Evolutionary conservation across 2,329 filamentous ascomycete genomes (phyloP).

Genomic region (Cladosporium sp.): DNA sequence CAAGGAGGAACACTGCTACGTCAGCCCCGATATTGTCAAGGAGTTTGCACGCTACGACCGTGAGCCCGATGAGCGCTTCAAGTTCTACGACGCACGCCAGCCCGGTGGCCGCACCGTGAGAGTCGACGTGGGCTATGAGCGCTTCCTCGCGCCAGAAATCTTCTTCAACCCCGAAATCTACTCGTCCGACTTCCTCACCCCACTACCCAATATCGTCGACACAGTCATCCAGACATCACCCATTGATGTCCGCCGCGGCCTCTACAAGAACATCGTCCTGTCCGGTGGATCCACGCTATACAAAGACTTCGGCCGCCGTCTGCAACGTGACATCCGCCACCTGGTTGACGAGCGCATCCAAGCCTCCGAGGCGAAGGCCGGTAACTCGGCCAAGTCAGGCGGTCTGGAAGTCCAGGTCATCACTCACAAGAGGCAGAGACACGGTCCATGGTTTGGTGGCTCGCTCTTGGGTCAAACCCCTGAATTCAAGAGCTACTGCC

Average conservation of each 20-base stretch:
- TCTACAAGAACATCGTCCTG: slow-evolving; percentile 99
- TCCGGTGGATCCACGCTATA: slow-evolving; percentile 96
- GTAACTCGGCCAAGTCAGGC: slow-evolving; percentile 81
- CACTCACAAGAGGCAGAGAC: slow-evolving; percentile 93
- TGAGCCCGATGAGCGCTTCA: slow-evolving; percentile 80
- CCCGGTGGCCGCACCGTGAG: slow-evolving; percentile 80
- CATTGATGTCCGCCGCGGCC: slow-evolving; percentile 91
- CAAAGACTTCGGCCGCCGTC: slow-evolving; percentile 93
- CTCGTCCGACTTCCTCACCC: slow-evolving; percentile 96
- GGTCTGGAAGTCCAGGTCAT: slow-evolving; percentile 97
- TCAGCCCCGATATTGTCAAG: slow-evolving; percentile 98
- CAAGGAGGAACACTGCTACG: slow-evolving; percentile 98
- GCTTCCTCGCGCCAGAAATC: slow-evolving; percentile 96
- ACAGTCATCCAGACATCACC: slow-evolving; percentile 96
- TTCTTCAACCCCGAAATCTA: slow-evolving; percentile 99
- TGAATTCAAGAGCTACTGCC: slow-evolving; percentile 98
- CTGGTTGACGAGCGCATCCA: slow-evolving; percentile 90
- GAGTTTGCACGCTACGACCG: slow-evolving; percentile 94
- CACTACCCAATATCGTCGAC: slow-evolving; percentile 90
- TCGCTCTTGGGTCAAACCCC: slow-evolving; percentile 95
- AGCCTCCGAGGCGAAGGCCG: slow-evolving; percentile 86
- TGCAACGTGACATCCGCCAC: slow-evolving; percentile 97
- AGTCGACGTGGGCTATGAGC: slow-evolving; percentile 95
- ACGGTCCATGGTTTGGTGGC: slow-evolving; percentile 98
- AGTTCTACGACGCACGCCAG: slow-evolving; percentile 83